Percentiles rank a stretch among this genome's conserved stretches.
These are phyloP conservation scores for Mycena metata DNA, from an alignment of 768 basidiomycete species.

Conservation along the genomic window DNA sequence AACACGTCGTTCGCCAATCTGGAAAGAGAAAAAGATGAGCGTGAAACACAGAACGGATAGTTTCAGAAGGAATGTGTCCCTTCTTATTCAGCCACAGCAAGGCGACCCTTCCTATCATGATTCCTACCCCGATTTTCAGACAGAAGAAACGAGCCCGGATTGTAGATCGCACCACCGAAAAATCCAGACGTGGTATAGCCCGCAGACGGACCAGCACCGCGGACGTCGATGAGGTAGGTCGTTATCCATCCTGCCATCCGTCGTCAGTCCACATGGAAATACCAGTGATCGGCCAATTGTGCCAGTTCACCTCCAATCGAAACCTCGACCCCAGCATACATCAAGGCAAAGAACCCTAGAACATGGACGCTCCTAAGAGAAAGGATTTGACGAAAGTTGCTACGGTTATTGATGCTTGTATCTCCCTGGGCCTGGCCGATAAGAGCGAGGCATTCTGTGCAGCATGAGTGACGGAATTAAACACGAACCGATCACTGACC, in stretches of 20 bases:
- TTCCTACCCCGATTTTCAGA: slow-evolving; percentile 52
- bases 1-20: slow-evolving; percentile 56
- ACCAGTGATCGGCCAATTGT: neutral
- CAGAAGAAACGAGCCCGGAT: neutral
- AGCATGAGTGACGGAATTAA: neutral
- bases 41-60: neutral
- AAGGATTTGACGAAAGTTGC: slow-evolving; percentile 53
- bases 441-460: slow-evolving; percentile 56
- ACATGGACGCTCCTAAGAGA: slow-evolving; percentile 53
- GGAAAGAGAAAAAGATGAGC: neutral
- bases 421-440: slow-evolving; percentile 55
- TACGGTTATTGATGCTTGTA: slow-evolving; percentile 43
- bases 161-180: slow-evolving; percentile 50
- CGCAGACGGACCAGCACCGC: slow-evolving; percentile 57
- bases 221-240: slow-evolving; percentile 55
- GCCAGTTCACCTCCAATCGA: slow-evolving; percentile 31
- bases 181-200: slow-evolving; percentile 61
- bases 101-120: slow-evolving; percentile 31
- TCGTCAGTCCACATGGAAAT: slow-evolving; percentile 42
- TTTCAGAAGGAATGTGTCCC: slow-evolving; percentile 34
- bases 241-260: slow-evolving; percentile 53
- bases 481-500: neutral
- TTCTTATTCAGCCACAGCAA: slow-evolving; percentile 54
- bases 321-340: slow-evolving; percentile 63
- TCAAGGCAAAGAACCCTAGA: slow-evolving; percentile 55